phyloP scores from a whole-genome alignment of 305 asterid genomes.

The Fraxinus platypoda region DNA sequence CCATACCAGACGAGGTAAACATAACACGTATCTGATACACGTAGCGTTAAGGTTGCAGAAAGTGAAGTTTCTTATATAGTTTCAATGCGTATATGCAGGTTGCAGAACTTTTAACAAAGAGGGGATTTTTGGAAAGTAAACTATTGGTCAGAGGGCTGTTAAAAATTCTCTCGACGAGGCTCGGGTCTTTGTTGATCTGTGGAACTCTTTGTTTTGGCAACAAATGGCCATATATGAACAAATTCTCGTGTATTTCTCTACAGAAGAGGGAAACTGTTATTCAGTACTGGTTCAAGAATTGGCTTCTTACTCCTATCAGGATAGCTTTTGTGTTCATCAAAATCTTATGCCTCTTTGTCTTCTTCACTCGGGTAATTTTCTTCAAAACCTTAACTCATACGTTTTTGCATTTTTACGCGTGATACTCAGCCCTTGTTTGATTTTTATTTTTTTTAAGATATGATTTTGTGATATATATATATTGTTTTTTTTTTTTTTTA shows the following conservation, averaged over 20 bases:
- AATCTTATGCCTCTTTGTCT: slow-evolving; percentile 55
- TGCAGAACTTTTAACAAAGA: slow-evolving; percentile 52
- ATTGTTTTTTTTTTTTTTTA: too few relatives aligned
- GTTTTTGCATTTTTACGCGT: background rate
- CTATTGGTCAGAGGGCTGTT: slow-evolving; percentile 43
- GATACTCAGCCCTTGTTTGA: background rate
- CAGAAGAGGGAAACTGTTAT: slow-evolving; percentile 62
- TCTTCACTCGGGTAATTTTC: slow-evolving; percentile 62
- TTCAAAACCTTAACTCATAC: background rate
- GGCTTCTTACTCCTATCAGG: slow-evolving; percentile 63
- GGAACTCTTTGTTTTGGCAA: slow-evolving; percentile 44
- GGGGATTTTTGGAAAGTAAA: slow-evolving; percentile 45
- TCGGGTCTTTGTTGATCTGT: slow-evolving; percentile 68
- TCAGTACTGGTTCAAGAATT: slow-evolving; percentile 56
- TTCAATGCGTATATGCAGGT: slow-evolving; percentile 35
- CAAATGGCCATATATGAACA: slow-evolving; percentile 60
- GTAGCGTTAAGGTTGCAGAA: background rate
- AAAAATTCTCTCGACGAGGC: slow-evolving; percentile 52
- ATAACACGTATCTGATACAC: background rate
- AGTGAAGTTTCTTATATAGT: background rate
- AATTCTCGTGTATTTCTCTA: slow-evolving; percentile 50
- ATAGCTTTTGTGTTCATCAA: slow-evolving; percentile 68
- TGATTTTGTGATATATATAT: too few relatives aligned
- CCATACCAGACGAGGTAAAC: slow-evolving; percentile 75
- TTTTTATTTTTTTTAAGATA: too few relatives aligned